Evolutionary conservation across 2,329 filamentous ascomycete genomes (phyloP).

Genomic region (Pseudogymnoascus sp.): DNA sequence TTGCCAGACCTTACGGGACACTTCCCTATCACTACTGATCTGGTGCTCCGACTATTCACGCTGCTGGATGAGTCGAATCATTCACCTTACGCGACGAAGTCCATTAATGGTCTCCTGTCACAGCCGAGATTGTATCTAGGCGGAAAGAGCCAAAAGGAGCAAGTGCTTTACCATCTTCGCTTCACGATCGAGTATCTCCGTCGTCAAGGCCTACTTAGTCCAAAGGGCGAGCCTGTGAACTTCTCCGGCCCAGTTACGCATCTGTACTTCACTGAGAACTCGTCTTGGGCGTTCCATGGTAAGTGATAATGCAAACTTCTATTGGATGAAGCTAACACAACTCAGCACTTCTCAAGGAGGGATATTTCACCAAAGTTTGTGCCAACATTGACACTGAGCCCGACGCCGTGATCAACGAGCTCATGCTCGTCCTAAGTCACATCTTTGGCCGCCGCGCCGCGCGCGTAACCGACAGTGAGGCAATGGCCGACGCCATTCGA

Average conservation of each 20-base stretch:
- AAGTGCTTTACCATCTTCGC: conserved; percentile 65
- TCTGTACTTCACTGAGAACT: conserved; percentile 68
- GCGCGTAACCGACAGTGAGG: conserved; percentile 40
- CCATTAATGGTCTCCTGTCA: conserved; percentile 58
- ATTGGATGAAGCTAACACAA: conserved; percentile 14
- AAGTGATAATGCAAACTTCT: conserved; percentile 11
- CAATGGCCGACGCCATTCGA: conserved; percentile 40
- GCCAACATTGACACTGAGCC: conserved; percentile 43
- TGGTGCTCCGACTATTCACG: conserved; percentile 60
- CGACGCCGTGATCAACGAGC: conserved; percentile 42
- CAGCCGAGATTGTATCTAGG: conserved; percentile 64
- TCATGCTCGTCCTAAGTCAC: conserved; percentile 63
- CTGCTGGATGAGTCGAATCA: conserved; percentile 58
- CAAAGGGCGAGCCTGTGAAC: conserved; percentile 55
- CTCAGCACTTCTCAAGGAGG: conserved; percentile 52
- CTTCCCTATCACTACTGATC: conserved; percentile 66
- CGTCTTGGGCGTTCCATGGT: conserved; percentile 65
- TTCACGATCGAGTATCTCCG: conserved; percentile 76
- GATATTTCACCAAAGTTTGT: conserved; percentile 61
- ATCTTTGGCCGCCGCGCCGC: conserved; percentile 54
- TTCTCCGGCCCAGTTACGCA: conserved; percentile 63
- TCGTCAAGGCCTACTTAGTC: conserved; percentile 55
- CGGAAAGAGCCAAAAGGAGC: conserved; percentile 56
- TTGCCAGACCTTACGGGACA: conserved; percentile 68
- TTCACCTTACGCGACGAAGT: conserved; percentile 50